A percentile compares a stretch with the other conserved stretches of the same genome.
phyloP scores from a whole-genome alignment of 2,329 filamentous ascomycete species.

The Alternaria atra region DNA sequence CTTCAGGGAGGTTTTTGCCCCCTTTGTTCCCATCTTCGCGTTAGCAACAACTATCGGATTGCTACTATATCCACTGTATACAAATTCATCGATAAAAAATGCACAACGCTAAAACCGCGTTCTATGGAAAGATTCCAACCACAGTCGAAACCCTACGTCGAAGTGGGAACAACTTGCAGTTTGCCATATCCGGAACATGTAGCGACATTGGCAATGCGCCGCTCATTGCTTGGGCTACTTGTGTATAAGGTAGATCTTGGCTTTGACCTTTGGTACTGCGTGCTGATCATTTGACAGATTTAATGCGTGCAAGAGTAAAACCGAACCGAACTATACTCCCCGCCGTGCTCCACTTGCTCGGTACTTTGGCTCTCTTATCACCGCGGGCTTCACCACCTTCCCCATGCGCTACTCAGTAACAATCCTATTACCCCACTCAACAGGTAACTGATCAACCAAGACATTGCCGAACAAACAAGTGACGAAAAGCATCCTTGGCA shows the following conservation, averaged over 20 bases:
- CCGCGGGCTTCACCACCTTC: slow-evolving; percentile 13
- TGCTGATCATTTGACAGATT: not conserved
- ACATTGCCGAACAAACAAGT: slow-evolving; percentile 10
- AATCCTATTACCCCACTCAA: not conserved
- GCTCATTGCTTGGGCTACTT: slow-evolving; percentile 3
- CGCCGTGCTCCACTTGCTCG: not conserved
- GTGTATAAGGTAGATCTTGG: not conserved
- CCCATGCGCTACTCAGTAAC: slow-evolving; percentile 4
- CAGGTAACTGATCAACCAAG: not conserved
- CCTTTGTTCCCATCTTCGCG: not conserved
- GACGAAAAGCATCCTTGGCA: slow-evolving; percentile 24
- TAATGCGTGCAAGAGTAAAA: not conserved
- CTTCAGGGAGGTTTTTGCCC: not conserved
- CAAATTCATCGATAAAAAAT: not conserved
- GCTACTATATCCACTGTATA: not conserved
- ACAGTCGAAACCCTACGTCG: not conserved
- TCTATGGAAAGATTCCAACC: not conserved
- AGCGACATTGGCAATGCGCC: not conserved
- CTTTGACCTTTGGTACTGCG: not conserved
- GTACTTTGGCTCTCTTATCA: slow-evolving; percentile 1
- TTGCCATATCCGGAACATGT: not conserved
- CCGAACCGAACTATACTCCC: not conserved
- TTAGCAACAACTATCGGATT: not conserved
- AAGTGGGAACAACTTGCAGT: not conserved
- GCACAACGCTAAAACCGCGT: not conserved